phyloP scores from a whole-genome alignment of 768 basidiomycete species.

The Hygrocybe coccinea region DNA sequence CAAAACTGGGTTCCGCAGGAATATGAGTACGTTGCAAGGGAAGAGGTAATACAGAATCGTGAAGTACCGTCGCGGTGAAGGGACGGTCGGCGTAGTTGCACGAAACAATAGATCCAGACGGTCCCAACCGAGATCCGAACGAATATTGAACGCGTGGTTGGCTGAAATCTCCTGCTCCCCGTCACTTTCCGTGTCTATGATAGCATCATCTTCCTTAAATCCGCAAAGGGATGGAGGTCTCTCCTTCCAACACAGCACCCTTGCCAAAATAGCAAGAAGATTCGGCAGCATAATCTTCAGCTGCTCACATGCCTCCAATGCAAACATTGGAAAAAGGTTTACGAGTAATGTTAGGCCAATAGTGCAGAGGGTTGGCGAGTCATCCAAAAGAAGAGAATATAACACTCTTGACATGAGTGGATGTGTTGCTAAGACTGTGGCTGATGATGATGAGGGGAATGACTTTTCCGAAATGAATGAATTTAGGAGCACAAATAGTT shows the following conservation, averaged over 20 bases:
- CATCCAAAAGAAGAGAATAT: slow-evolving; percentile 65
- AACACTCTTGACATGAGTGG: slow-evolving; percentile 62
- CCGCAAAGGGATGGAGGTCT: slow-evolving; percentile 33
- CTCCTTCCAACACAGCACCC: slow-evolving; percentile 73
- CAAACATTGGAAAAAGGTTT: slow-evolving; percentile 71
- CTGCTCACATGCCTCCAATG: slow-evolving; percentile 52
- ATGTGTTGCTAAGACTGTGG: slow-evolving; percentile 53
- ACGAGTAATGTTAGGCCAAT: slow-evolving; percentile 59
- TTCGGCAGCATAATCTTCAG: slow-evolving; percentile 60
- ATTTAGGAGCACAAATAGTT: slow-evolving; percentile 64
- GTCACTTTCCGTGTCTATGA: slow-evolving; percentile 33
- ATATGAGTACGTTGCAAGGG: slow-evolving; percentile 81
- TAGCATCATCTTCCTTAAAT: slow-evolving; percentile 20
- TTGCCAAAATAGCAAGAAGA: slow-evolving; percentile 62
- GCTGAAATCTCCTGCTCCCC: slow-evolving; percentile 38
- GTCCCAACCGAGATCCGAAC: slow-evolving; percentile 62
- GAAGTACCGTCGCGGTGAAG: slow-evolving; percentile 65
- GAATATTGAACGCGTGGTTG: slow-evolving; percentile 38
- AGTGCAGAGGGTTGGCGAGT: slow-evolving; percentile 65
- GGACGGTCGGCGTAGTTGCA: slow-evolving; percentile 46
- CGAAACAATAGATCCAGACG: slow-evolving; percentile 59
- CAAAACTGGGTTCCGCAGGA: slow-evolving; percentile 61
- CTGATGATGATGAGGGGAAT: slow-evolving; percentile 44
- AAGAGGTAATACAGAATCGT: slow-evolving; percentile 84
- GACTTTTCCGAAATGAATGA: slow-evolving; percentile 50